Evolutionary conservation across 2,329 filamentous ascomycete species (phyloP).

Genomic region (Pyrenochaeta sp.): DNA sequence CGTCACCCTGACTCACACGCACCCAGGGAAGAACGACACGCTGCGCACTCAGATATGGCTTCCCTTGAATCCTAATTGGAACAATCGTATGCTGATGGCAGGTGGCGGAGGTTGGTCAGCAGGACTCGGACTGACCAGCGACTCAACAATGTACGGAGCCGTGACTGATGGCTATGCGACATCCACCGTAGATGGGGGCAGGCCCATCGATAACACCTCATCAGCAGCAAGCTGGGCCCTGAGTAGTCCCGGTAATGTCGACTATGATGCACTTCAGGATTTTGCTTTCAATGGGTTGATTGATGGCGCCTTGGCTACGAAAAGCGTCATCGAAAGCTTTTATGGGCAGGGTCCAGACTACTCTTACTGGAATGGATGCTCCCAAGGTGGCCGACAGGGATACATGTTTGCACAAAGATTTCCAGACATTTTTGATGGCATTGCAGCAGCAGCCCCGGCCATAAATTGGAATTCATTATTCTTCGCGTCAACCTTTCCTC

Average conservation of each 20-base stretch:
- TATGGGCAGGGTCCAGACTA: constrained; percentile 36
- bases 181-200: constrained; percentile 2
- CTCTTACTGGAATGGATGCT: constrained; percentile 46
- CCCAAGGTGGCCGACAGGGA: constrained; percentile 42
- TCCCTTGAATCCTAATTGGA: constrained; percentile 17
- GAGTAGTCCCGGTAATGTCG: constrained; percentile 13
- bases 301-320: constrained; percentile 26
- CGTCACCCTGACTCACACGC: constrained; percentile 24
- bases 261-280: constrained; percentile 28
- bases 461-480: constrained; percentile 22
- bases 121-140: constrained; percentile 4
- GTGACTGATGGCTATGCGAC: constrained; percentile 20
- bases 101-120: constrained; percentile 25
- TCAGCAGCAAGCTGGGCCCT: constrained; percentile 6
- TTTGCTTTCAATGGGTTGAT: constrained; percentile 37
- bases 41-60: constrained; percentile 22
- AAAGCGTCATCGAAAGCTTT: constrained; percentile 23
- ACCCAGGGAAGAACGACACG: constrained; percentile 17
- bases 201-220: neutral
- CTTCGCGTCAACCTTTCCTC: constrained; percentile 19
- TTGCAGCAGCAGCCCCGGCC: constrained; percentile 36
- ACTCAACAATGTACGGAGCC: constrained; percentile 14
- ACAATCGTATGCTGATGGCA: constrained; percentile 19
- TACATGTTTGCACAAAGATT: constrained; percentile 38
- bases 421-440: constrained; percentile 38